These are phyloP conservation scores for Leucocoprinus leucothites DNA, from an alignment of 768 basidiomycete species.

Conservation along the genomic window DNA sequence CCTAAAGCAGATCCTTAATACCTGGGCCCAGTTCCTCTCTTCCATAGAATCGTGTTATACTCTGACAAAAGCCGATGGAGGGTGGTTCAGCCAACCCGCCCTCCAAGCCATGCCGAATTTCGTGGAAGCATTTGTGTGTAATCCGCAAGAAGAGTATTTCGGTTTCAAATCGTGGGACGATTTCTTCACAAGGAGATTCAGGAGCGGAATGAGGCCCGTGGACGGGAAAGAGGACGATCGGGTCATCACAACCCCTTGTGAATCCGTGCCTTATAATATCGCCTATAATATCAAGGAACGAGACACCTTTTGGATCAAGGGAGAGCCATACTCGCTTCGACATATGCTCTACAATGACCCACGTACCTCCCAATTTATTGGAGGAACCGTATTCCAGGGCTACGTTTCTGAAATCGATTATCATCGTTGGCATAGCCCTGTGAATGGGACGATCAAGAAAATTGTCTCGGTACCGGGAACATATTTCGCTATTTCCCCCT, in stretches of 20 bases:
- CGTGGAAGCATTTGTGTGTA: constrained; percentile 32
- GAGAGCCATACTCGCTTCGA: constrained; percentile 53
- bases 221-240: constrained; percentile 19
- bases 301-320: constrained; percentile 62
- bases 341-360: constrained; percentile 49
- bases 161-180: constrained; percentile 52
- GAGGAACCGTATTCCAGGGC: constrained; percentile 53
- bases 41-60: constrained; percentile 39
- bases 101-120: constrained; percentile 26
- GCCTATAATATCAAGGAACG: constrained; percentile 31
- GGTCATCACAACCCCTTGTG: constrained; percentile 52
- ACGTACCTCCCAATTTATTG: constrained; percentile 38
- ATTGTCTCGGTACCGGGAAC: constrained; percentile 45
- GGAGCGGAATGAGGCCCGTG: constrained; percentile 38
- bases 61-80: constrained; percentile 27
- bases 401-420: constrained; percentile 54
- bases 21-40: constrained; percentile 44
- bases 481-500: constrained; percentile 41
- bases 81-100: constrained; percentile 43
- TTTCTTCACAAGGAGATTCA: constrained; percentile 50
- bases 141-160: constrained; percentile 35
- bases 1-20: constrained; percentile 32
- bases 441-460: constrained; percentile 41
- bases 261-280: constrained; percentile 46
- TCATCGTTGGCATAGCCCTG: constrained; percentile 64